These are phyloP conservation scores for Cytidiella melzeri DNA, from an alignment of 768 basidiomycete genomes.

Conservation along the genomic window DNA sequence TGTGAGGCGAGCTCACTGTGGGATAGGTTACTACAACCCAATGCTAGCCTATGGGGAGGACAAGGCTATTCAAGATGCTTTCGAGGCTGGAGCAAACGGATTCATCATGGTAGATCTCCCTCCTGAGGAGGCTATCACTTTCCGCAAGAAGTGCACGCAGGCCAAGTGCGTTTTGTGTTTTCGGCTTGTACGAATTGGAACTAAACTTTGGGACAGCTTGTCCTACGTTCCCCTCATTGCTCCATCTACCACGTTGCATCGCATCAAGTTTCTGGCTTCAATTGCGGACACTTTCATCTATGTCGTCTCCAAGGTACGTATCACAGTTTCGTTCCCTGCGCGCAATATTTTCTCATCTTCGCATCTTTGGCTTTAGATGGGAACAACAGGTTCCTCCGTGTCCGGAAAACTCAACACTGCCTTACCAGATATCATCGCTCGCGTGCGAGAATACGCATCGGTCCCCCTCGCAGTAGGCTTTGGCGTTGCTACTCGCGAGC, in stretches of 20 bases:
- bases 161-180: slow-evolving; percentile 52
- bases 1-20: not conserved
- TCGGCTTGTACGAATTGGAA: slow-evolving; percentile 1
- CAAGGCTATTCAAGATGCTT: slow-evolving; percentile 85
- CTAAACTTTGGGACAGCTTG: slow-evolving; percentile 43
- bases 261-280: slow-evolving; percentile 84
- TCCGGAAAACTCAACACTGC: slow-evolving; percentile 61
- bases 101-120: slow-evolving; percentile 98
- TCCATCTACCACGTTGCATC: slow-evolving; percentile 81
- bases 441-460: slow-evolving; percentile 71
- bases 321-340: not conserved
- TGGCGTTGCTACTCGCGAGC: slow-evolving; percentile 84
- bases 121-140: slow-evolving; percentile 90
- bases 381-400: slow-evolving; percentile 90
- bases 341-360: not conserved
- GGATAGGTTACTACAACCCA: slow-evolving; percentile 93
- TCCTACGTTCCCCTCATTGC: slow-evolving; percentile 95
- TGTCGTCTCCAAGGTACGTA: slow-evolving; percentile 85
- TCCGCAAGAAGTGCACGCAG: slow-evolving; percentile 81
- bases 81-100: slow-evolving; percentile 89
- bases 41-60: slow-evolving; percentile 94
- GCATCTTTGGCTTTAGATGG: slow-evolving; percentile 62
- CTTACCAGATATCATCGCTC: slow-evolving; percentile 78
- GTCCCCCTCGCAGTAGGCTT: slow-evolving; percentile 95
- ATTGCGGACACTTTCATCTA: slow-evolving; percentile 99